Percentiles rank a stretch among this genome's conserved stretches.
Evolutionary conservation across 2,329 filamentous ascomycete species (phyloP).

Genomic region (Alternaria consortialis): DNA sequence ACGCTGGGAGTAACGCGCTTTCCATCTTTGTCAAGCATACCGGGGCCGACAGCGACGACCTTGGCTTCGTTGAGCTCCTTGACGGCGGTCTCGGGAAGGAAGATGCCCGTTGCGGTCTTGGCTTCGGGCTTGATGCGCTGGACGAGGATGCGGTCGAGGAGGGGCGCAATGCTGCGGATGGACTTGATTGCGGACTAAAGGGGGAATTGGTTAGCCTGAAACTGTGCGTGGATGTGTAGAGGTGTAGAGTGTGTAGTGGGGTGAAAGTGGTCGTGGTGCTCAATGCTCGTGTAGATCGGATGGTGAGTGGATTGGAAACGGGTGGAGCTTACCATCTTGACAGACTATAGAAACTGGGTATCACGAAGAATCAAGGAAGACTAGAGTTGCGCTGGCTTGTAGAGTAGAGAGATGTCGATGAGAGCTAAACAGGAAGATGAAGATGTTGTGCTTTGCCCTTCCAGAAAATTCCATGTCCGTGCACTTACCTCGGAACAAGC

Average conservation of each 20-base stretch:
- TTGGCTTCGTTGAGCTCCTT: conserved; percentile 99
- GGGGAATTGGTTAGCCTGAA: conserved; percentile 9
- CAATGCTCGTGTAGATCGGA: background rate
- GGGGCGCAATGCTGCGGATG: conserved; percentile 92
- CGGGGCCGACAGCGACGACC: conserved; percentile 93
- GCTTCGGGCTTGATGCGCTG: conserved; percentile 97
- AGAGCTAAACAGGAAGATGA: conserved; percentile 6
- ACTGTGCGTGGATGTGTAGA: background rate
- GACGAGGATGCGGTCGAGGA: conserved; percentile 97
- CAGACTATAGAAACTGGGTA: conserved; percentile 18
- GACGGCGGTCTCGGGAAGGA: conserved; percentile 94
- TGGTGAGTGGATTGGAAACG: background rate
- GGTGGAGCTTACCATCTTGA: conserved; percentile 1
- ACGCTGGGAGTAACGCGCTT: conserved; percentile 89
- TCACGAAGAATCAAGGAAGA: conserved; percentile 20
- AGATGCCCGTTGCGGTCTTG: conserved; percentile 96
- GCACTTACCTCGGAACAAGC: conserved; percentile 26
- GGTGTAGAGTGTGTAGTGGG: background rate
- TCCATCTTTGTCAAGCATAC: conserved; percentile 85
- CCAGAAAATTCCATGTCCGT: conserved; percentile 29
- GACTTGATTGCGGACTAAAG: conserved; percentile 76
- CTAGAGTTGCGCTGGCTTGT: conserved; percentile 15
- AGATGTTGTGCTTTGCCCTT: conserved; percentile 18
- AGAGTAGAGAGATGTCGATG: conserved; percentile 19
- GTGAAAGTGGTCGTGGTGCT: background rate